Conservation (phyloP, 371 early-diverging fungal species). For the Conidiobolus incongruus region DNA sequence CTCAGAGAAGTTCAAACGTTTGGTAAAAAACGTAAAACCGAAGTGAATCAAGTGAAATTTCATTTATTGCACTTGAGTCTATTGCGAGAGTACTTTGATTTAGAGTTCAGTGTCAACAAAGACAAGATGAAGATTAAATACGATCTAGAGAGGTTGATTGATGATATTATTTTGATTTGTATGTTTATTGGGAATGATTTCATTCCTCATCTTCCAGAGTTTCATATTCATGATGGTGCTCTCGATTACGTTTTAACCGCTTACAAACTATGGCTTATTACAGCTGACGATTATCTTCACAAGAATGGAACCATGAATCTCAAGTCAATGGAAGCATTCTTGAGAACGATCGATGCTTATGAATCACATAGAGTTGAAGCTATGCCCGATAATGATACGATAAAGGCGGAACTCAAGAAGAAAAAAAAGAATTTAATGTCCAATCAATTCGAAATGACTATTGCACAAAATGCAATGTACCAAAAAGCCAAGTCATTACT, state of each 20-base stretch:
- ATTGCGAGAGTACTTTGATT: conserved; percentile 55
- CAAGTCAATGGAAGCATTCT: conserved; percentile 28
- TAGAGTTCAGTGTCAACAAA: conserved; percentile 33
- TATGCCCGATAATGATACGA: conserved; percentile 14
- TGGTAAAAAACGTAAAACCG: conserved; percentile 21
- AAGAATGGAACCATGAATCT: conserved; percentile 54
- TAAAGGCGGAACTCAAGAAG: conserved; percentile 4
- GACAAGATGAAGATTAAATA: conserved; percentile 30
- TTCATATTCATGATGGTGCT: conserved; percentile 90
- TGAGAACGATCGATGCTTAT: conserved; percentile 39
- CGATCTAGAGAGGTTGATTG: conserved; percentile 82
- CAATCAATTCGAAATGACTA: background rate
- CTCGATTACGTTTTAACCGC: conserved; percentile 64
- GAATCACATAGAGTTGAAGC: conserved; percentile 32
- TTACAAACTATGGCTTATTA: conserved; percentile 49
- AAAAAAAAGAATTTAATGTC: background rate
- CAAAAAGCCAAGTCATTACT: background rate
- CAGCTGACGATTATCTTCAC: conserved; percentile 58
- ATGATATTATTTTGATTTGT: conserved; percentile 87
- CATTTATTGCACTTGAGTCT: conserved; percentile 66
- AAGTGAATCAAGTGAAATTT: conserved; percentile 15
- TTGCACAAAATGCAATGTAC: background rate
- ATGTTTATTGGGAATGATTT: conserved; percentile 98
- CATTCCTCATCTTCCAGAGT: conserved; percentile 80
- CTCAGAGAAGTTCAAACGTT: conserved; percentile 92